phyloP scores from a whole-genome alignment of 148 eudicot species.

The Silene conica region DNA sequence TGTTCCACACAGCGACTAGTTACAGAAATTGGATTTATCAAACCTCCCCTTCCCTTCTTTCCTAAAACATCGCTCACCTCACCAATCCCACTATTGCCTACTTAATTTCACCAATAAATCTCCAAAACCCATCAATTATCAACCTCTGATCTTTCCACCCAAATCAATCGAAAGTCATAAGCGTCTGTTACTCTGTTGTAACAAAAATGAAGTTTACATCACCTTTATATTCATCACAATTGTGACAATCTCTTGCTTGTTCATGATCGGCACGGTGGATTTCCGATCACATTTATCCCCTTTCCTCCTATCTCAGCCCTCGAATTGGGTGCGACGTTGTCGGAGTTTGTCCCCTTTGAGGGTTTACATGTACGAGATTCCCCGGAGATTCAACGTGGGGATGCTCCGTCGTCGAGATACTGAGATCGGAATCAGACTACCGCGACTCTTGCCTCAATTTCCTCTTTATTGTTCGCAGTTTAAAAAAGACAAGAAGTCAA shows the following conservation, averaged over 20 bases:
- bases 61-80: not conserved
- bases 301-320: slow-evolving; percentile 23
- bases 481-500: no score
- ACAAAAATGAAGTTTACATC: slow-evolving; percentile 24
- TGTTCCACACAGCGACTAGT: no score
- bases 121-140: not conserved
- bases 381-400: slow-evolving; percentile 56
- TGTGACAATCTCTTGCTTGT: slow-evolving; percentile 24
- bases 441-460: no score
- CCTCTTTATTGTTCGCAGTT: no score
- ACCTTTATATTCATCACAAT: slow-evolving; percentile 20
- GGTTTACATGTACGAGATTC: slow-evolving; percentile 81
- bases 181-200: slow-evolving; percentile 17
- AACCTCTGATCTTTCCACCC: not conserved
- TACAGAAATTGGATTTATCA: no score
- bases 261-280: slow-evolving; percentile 34
- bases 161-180: slow-evolving; percentile 7
- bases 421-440: no score
- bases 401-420: slow-evolving; percentile 38
- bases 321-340: slow-evolving; percentile 28
- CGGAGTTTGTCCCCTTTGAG: slow-evolving; percentile 34
- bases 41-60: no score
- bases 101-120: slow-evolving; percentile 12
- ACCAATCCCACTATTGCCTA: not conserved
- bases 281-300: slow-evolving; percentile 43